phyloP scores from a whole-genome alignment of 352 stramenopile genomes.

The Stramenopiles sp. region DNA sequence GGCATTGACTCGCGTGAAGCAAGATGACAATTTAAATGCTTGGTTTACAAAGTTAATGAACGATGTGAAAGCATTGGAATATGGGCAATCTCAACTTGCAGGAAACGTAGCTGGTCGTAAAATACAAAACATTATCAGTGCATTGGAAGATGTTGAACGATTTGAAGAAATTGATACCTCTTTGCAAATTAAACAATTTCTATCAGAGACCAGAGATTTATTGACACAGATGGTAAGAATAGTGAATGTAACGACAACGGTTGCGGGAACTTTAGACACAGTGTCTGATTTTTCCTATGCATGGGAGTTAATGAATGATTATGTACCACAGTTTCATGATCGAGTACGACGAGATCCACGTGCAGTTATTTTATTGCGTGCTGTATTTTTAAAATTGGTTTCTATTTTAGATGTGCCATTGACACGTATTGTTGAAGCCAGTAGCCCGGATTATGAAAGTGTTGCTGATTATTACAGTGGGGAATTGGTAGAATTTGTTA shows the following conservation, averaged over 20 bases:
- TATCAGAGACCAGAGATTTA: slow-evolving; percentile 67
- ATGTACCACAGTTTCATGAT: slow-evolving; percentile 75
- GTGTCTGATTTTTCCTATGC: slow-evolving; percentile 79
- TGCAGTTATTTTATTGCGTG: slow-evolving; percentile 67
- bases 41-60: slow-evolving; percentile 73
- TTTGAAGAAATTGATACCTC: slow-evolving; percentile 86
- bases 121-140: slow-evolving; percentile 77
- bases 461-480: slow-evolving; percentile 79
- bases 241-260: slow-evolving; percentile 66
- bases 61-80: slow-evolving; percentile 67
- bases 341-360: slow-evolving; percentile 70
- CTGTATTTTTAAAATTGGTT: slow-evolving; percentile 78
- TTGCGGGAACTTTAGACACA: slow-evolving; percentile 71
- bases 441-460: slow-evolving; percentile 66
- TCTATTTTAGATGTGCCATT: slow-evolving; percentile 78
- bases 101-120: slow-evolving; percentile 64
- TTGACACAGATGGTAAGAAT: slow-evolving; percentile 82
- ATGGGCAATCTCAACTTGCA: slow-evolving; percentile 44
- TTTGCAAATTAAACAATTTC: slow-evolving; percentile 77
- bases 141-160: slow-evolving; percentile 75
- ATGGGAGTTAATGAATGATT: slow-evolving; percentile 80
- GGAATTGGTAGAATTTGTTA: slow-evolving; percentile 76
- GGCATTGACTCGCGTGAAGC: slow-evolving; percentile 62
- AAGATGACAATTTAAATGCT: slow-evolving; percentile 70
- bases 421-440: slow-evolving; percentile 68